These are phyloP conservation scores for Yamadazyma takamatsuzukensis DNA, from an alignment of 805 yeast species.

Conservation along the genomic window DNA sequence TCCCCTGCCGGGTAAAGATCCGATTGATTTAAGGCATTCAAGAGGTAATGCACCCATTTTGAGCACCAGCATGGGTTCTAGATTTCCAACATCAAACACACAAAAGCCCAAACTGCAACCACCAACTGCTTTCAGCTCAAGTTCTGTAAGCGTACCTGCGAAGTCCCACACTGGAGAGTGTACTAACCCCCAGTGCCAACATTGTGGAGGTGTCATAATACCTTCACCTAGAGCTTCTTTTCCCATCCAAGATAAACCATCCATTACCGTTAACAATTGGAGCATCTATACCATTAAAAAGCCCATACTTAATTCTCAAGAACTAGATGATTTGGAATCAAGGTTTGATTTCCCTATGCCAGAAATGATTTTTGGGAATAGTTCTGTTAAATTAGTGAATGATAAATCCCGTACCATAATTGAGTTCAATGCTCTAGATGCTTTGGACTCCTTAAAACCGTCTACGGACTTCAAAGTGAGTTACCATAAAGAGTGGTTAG, in stretches of 20 bases:
- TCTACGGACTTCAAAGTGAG: slow-evolving; percentile 55
- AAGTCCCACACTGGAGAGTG: slow-evolving; percentile 34
- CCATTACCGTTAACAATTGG: slow-evolving; percentile 75
- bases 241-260: slow-evolving; percentile 64
- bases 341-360: slow-evolving; percentile 80
- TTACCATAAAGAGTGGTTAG: slow-evolving; percentile 80
- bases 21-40: too few relatives aligned
- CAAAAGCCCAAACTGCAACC: too few relatives aligned
- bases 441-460: slow-evolving; percentile 41
- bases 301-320: slow-evolving; percentile 73
- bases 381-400: slow-evolving; percentile 51
- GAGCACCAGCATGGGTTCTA: too few relatives aligned
- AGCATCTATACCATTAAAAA: slow-evolving; percentile 64
- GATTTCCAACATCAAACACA: too few relatives aligned
- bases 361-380: slow-evolving; percentile 95
- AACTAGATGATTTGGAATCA: slow-evolving; percentile 60
- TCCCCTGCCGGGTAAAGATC: too few relatives aligned
- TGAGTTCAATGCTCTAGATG: slow-evolving; percentile 74
- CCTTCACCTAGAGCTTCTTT: slow-evolving; percentile 68
- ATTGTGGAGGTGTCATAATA: slow-evolving; percentile 72
- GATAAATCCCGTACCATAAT: slow-evolving; percentile 42
- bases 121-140: slow-evolving; percentile 4
- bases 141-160: slow-evolving; percentile 38
- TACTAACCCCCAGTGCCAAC: slow-evolving; percentile 48
- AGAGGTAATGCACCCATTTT: too few relatives aligned